A percentile compares a stretch with the other conserved stretches of the same genome.
These are phyloP conservation scores for Phytophthora kernoviae DNA, from an alignment of 352 stramenopile species.

Conservation along the genomic window DNA sequence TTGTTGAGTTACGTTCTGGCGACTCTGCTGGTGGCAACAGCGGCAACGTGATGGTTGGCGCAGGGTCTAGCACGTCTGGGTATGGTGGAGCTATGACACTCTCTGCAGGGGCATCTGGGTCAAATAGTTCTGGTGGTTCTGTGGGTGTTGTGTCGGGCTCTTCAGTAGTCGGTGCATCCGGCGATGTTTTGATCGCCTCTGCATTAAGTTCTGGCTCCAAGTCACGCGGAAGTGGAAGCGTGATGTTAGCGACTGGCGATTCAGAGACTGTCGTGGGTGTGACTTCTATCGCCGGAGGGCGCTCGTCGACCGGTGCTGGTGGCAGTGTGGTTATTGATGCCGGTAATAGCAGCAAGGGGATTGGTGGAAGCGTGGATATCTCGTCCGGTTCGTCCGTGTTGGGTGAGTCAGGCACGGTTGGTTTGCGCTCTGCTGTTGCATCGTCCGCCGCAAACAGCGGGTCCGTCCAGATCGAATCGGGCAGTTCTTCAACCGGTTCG, in stretches of 20 bases:
- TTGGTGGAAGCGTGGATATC: slow-evolving; percentile 25
- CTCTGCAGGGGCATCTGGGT: slow-evolving; percentile 11
- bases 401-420: slow-evolving; percentile 18
- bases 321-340: slow-evolving; percentile 19
- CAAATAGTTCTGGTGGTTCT: slow-evolving; percentile 19
- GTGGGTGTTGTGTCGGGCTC: slow-evolving; percentile 14
- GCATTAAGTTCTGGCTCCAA: slow-evolving; percentile 14
- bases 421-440: slow-evolving; percentile 20
- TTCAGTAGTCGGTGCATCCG: slow-evolving; percentile 14
- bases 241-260: slow-evolving; percentile 24
- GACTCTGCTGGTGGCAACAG: slow-evolving; percentile 11
- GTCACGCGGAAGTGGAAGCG: slow-evolving; percentile 22
- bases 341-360: slow-evolving; percentile 15
- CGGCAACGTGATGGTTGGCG: slow-evolving; percentile 16
- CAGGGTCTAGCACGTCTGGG: slow-evolving; percentile 18
- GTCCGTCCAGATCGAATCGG: slow-evolving; percentile 17
- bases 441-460: slow-evolving; percentile 22
- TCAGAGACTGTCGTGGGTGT: slow-evolving; percentile 25
- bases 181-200: slow-evolving; percentile 19
- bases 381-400: slow-evolving; percentile 21
- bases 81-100: slow-evolving; percentile 24
- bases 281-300: slow-evolving; percentile 23
- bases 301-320: slow-evolving; percentile 19
- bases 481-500: slow-evolving; percentile 12
- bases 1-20: slow-evolving; percentile 8